These are phyloP conservation scores for Stereocaulon alpinum DNA, from an alignment of 495 filamentous ascomycete species.

Conservation along the genomic window DNA sequence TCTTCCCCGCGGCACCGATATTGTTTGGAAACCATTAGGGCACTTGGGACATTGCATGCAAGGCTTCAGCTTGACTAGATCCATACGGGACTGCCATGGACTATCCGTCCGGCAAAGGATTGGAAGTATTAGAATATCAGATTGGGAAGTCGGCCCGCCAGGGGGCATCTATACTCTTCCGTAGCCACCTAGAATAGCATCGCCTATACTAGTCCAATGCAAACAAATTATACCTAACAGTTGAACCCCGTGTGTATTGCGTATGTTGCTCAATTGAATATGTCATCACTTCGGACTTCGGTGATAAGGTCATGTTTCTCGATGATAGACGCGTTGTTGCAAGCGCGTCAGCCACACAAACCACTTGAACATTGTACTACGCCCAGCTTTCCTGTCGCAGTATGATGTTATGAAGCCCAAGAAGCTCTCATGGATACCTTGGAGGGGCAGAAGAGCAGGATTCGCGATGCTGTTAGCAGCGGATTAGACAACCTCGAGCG, in stretches of 20 bases:
- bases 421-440: neutral
- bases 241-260: neutral
- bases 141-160: neutral
- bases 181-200: neutral
- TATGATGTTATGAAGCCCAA: neutral
- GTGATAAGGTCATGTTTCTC: neutral
- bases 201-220: neutral
- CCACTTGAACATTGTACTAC: neutral
- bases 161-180: neutral
- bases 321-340: too few species aligned
- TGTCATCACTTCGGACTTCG: neutral
- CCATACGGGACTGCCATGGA: neutral
- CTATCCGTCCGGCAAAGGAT: neutral
- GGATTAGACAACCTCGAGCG: neutral
- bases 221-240: neutral
- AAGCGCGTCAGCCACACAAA: neutral
- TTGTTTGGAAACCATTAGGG: slow-evolving; percentile 7
- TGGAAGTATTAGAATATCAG: neutral
- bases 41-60: neutral
- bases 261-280: neutral
- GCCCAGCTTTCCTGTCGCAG: too few species aligned
- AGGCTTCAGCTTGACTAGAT: neutral
- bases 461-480: neutral
- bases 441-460: neutral
- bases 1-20: neutral